These are phyloP conservation scores for Penicillium sp. DNA, from an alignment of 2,329 filamentous ascomycete species.

Conservation along the genomic window DNA sequence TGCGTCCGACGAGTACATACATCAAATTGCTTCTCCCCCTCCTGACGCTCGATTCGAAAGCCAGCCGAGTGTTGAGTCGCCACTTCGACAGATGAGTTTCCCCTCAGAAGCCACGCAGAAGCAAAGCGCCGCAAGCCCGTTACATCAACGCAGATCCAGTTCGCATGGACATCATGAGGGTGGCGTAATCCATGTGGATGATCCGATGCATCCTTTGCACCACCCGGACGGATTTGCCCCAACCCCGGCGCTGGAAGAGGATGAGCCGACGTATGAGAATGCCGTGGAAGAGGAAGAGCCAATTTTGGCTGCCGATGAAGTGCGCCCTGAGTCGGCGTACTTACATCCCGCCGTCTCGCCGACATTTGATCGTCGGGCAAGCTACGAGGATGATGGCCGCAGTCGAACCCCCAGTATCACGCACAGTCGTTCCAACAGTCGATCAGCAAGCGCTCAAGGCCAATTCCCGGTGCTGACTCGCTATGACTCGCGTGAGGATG, in stretches of 20 bases:
- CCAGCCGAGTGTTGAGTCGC: conserved; percentile 50
- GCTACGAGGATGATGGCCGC: conserved; percentile 51
- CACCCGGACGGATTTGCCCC: conserved; percentile 51
- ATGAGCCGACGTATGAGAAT: conserved; percentile 44
- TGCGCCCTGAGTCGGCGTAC: conserved; percentile 65
- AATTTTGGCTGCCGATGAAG: conserved; percentile 85
- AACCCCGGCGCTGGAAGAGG: conserved; percentile 51
- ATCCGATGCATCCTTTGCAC: conserved; percentile 50
- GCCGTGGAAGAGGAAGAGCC: conserved; percentile 65
- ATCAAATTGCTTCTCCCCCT: conserved; percentile 67
- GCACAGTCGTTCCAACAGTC: conserved; percentile 63
- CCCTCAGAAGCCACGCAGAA: conserved; percentile 47
- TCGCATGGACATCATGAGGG: conserved; percentile 20
- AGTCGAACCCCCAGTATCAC: conserved; percentile 55
- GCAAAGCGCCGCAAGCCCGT: conserved; percentile 6
- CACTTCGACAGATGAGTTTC: conserved; percentile 51
- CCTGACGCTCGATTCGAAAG: conserved; percentile 45
- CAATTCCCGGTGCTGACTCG: conserved; percentile 52
- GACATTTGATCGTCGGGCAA: conserved; percentile 61
- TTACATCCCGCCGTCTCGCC: conserved; percentile 82
- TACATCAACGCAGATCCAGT: conserved; percentile 13
- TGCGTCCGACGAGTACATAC: conserved; percentile 79
- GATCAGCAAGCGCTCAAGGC: conserved; percentile 63
- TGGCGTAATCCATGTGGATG: conserved; percentile 72
- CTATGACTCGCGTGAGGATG: conserved; percentile 54